These are phyloP conservation scores for Mantamonas sphyraenae DNA, from an alignment of 78 protist genomes.

Conservation along the genomic window DNA sequence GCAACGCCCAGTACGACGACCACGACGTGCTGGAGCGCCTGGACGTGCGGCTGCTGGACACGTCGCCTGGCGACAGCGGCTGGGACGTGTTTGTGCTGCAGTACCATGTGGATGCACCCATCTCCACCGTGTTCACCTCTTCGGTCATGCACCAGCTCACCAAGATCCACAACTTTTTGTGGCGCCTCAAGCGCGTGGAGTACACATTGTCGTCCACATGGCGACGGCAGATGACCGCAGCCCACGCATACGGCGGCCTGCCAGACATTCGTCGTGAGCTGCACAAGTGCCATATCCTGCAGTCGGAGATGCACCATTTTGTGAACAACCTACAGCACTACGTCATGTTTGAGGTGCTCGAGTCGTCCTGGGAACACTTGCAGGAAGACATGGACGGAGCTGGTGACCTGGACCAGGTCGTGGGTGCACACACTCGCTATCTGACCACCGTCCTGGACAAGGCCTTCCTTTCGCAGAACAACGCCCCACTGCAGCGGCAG, in stretches of 20 bases:
- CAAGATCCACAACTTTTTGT: constrained; percentile 38
- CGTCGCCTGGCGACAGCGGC: constrained; percentile 16
- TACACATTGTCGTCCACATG: neutral
- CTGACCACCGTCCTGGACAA: too few species aligned
- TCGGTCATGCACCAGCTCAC: constrained; percentile 17
- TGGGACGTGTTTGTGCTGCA: constrained; percentile 71
- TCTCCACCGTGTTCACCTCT: constrained; percentile 27
- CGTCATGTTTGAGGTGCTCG: constrained; percentile 22
- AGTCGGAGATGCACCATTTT: neutral
- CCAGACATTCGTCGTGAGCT: neutral
- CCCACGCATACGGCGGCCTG: too few species aligned
- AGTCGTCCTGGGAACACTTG: neutral
- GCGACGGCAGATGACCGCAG: neutral
- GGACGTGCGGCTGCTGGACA: constrained; percentile 39
- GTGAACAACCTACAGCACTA: constrained; percentile 15
- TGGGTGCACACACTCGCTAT: too few species aligned
- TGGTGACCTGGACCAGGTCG: neutral
- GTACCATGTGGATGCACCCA: constrained; percentile 46
- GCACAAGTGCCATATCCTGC: neutral
- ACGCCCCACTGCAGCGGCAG: too few species aligned
- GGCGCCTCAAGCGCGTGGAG: constrained; percentile 52
- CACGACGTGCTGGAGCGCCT: constrained; percentile 31
- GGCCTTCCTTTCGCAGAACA: too few species aligned
- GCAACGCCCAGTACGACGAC: constrained; percentile 30
- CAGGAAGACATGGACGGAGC: neutral